These are phyloP conservation scores for Lophiotrema nucula DNA, from an alignment of 495 filamentous ascomycete genomes.

Conservation along the genomic window DNA sequence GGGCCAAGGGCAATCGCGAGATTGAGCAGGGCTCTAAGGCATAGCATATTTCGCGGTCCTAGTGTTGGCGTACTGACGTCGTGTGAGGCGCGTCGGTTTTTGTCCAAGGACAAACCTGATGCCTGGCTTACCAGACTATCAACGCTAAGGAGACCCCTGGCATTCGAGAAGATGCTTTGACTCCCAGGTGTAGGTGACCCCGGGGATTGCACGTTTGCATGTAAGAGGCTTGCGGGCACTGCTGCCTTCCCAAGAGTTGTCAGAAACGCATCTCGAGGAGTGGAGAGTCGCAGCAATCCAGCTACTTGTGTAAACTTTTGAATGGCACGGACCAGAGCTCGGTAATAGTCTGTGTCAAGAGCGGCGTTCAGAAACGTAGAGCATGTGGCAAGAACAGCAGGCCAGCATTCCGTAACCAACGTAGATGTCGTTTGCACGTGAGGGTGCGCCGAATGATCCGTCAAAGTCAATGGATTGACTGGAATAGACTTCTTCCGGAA, in stretches of 20 bases:
- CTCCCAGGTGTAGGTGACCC: slow-evolving; percentile 50
- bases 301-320: slow-evolving; percentile 96
- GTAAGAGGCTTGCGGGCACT: slow-evolving; percentile 73
- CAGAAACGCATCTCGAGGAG: slow-evolving; percentile 89
- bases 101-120: slow-evolving; percentile 47
- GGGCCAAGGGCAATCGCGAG: slow-evolving; percentile 92
- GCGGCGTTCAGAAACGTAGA: slow-evolving; percentile 92
- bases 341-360: slow-evolving; percentile 91
- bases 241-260: slow-evolving; percentile 91
- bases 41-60: slow-evolving; percentile 85
- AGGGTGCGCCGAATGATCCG: slow-evolving; percentile 65
- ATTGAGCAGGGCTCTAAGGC: slow-evolving; percentile 85
- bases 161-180: slow-evolving; percentile 57
- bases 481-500: slow-evolving; percentile 56
- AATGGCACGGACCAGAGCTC: slow-evolving; percentile 86
- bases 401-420: slow-evolving; percentile 91
- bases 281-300: slow-evolving; percentile 76
- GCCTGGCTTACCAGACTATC: slow-evolving; percentile 58
- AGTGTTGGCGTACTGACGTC: slow-evolving; percentile 57
- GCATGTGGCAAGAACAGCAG: slow-evolving; percentile 86
- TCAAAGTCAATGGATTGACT: slow-evolving; percentile 73
- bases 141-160: slow-evolving; percentile 63
- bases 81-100: slow-evolving; percentile 52
- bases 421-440: slow-evolving; percentile 73
- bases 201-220: slow-evolving; percentile 53